A percentile compares a stretch with the other conserved stretches of the same genome.
Conservation (phyloP, 495 filamentous ascomycete species). For the Terfezia claveryi region DNA sequence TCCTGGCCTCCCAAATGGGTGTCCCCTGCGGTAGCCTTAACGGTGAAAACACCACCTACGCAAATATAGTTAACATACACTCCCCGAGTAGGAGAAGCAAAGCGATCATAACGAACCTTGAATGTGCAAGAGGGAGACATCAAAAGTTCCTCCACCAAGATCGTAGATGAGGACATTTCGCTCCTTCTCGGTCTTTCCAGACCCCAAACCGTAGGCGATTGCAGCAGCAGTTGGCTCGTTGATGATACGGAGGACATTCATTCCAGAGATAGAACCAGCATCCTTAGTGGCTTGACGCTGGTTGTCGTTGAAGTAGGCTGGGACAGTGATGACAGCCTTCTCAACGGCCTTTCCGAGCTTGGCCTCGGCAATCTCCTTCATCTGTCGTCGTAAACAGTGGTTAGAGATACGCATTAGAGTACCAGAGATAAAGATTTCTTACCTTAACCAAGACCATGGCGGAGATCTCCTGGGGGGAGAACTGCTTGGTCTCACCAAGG, state of each 20-base stretch:
- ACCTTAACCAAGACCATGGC: conserved; percentile 87
- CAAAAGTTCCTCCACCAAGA: conserved; percentile 97
- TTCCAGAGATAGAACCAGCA: conserved; percentile 85
- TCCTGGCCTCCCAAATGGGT: conserved; percentile 98
- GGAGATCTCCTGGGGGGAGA: conserved; percentile 95
- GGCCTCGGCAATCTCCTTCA: conserved; percentile 93
- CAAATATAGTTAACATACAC: conserved; percentile 4
- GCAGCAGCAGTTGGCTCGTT: conserved; percentile 97
- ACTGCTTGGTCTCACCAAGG: conserved; percentile 77
- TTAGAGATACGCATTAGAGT: conserved; percentile 2
- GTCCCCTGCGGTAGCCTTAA: conserved; percentile 96
- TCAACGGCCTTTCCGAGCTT: conserved; percentile 94
- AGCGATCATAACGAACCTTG: conserved; percentile 35
- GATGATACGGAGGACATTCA: conserved; percentile 98
- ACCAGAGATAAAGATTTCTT: conserved; percentile 10
- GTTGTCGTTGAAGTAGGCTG: conserved; percentile 99
- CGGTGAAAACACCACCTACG: conserved; percentile 76
- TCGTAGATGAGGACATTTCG: conserved; percentile 99
- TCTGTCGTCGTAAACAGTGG: conserved; percentile 26
- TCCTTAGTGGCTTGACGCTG: conserved; percentile 99
- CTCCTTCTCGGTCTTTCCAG: conserved; percentile 85
- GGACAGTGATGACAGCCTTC: conserved; percentile 95
- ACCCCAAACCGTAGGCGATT: conserved; percentile 88
- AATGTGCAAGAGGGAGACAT: conserved; percentile 96
- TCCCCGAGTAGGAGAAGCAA: neutral